Evolutionary conservation across 768 basidiomycete species (phyloP).

Genomic region (Auriculariales sp.): DNA sequence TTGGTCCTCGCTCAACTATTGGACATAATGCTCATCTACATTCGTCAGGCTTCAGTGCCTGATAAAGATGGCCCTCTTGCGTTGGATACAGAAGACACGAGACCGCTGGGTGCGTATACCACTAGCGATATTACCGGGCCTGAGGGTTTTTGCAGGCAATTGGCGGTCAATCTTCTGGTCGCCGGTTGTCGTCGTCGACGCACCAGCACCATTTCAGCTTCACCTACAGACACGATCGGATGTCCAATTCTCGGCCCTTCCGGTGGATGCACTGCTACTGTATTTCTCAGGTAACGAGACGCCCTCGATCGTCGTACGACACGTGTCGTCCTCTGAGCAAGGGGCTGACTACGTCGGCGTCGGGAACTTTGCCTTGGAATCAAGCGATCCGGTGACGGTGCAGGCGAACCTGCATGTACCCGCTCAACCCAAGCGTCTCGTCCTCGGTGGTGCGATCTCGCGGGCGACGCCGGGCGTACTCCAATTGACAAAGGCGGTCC

Average conservation of each 20-base stretch:
- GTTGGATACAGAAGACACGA: constrained; percentile 48
- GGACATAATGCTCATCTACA: background rate
- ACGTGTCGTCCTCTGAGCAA: constrained; percentile 14
- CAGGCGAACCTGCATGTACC: constrained; percentile 33
- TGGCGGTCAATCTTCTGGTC: constrained; percentile 60
- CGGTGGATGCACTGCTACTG: constrained; percentile 46
- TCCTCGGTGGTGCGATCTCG: constrained; percentile 46
- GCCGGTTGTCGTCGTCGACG: constrained; percentile 41
- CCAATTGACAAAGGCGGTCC: constrained; percentile 17
- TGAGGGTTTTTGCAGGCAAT: constrained; percentile 34
- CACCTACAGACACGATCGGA: constrained; percentile 36
- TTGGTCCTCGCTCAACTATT: constrained; percentile 15
- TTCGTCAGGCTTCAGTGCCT: constrained; percentile 69
- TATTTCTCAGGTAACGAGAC: constrained; percentile 34
- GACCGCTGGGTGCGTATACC: constrained; percentile 50
- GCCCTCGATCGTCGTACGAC: constrained; percentile 37
- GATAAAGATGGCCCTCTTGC: constrained; percentile 39
- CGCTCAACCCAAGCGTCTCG: constrained; percentile 35
- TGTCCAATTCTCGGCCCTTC: constrained; percentile 37
- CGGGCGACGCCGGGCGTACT: constrained; percentile 29
- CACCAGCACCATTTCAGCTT: constrained; percentile 62
- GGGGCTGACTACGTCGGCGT: constrained; percentile 25
- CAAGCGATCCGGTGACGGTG: constrained; percentile 11
- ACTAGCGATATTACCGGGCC: too few species aligned
- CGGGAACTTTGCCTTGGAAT: constrained; percentile 19